A percentile compares a stretch with the other conserved stretches of the same genome.
phyloP scores from a whole-genome alignment of 225 moss, liverwort and hornwort genomes.

The Pseudisothecium myosuroides region DNA sequence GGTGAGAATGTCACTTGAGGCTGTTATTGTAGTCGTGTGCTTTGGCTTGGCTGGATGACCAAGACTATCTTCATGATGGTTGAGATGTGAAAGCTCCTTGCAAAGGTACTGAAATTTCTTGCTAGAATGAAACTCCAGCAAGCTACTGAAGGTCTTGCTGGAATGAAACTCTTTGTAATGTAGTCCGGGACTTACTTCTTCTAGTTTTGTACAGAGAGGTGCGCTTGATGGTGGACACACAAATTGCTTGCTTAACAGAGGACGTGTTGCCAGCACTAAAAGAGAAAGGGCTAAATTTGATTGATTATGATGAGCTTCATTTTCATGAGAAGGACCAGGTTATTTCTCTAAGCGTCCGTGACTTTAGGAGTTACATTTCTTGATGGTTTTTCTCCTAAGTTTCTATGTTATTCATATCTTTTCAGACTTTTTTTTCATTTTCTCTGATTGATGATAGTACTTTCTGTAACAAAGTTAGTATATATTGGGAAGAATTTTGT shows the following conservation, averaged over 20 bases:
- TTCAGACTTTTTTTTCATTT: neutral
- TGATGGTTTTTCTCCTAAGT: neutral
- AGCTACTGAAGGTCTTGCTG: neutral
- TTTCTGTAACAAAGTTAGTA: neutral
- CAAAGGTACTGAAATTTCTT: neutral
- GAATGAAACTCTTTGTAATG: neutral
- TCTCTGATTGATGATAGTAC: neutral
- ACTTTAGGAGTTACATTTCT: neutral
- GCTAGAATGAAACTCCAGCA: neutral
- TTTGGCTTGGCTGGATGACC: neutral
- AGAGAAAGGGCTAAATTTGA: slow-evolving; percentile 25
- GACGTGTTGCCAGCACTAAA: slow-evolving; percentile 41
- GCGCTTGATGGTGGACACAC: slow-evolving; percentile 49
- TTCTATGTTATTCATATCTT: neutral
- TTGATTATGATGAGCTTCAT: slow-evolving; percentile 38
- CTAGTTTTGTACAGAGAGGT: slow-evolving; percentile 23
- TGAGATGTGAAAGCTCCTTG: neutral
- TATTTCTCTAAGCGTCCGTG: neutral
- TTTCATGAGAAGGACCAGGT: slow-evolving; percentile 33
- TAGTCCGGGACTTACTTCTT: neutral
- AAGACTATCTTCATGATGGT: neutral
- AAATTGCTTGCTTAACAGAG: slow-evolving; percentile 33
- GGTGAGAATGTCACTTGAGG: neutral
- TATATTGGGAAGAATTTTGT: neutral
- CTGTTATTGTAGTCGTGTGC: neutral